Conservation (phyloP, 768 basidiomycete species). For the Suillus discolor region DNA sequence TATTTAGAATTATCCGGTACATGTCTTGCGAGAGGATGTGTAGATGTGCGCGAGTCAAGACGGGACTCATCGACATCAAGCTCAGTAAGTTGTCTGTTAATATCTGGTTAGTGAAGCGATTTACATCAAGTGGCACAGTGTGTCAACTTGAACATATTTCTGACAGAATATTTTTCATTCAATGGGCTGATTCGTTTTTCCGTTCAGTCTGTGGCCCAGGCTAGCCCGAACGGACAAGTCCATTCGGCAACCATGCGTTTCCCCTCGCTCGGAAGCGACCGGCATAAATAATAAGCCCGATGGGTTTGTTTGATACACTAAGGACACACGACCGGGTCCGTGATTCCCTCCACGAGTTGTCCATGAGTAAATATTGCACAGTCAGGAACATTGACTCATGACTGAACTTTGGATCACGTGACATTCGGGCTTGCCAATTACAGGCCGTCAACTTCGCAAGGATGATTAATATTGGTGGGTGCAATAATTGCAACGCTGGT, state of each 20-base stretch:
- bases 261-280: background rate
- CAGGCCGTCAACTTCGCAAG: too few species aligned
- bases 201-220: background rate
- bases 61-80: too few species aligned
- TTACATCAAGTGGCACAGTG: too few species aligned
- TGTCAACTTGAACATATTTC: too few species aligned
- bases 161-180: background rate
- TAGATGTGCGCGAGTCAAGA: too few species aligned
- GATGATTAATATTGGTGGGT: background rate
- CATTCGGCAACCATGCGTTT: background rate
- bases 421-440: too few species aligned
- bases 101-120: too few species aligned
- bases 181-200: background rate
- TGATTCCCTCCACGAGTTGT: background rate
- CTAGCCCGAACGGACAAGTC: background rate
- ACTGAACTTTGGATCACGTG: too few species aligned
- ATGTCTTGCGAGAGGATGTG: too few species aligned
- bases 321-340: background rate
- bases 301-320: background rate
- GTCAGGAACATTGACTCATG: background rate
- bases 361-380: background rate
- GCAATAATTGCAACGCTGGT: background rate
- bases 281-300: background rate
- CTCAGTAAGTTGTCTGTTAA: too few species aligned
- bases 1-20: too few species aligned